Evolutionary conservation across 805 yeast species (phyloP).

Genomic region (Candida koratica): DNA sequence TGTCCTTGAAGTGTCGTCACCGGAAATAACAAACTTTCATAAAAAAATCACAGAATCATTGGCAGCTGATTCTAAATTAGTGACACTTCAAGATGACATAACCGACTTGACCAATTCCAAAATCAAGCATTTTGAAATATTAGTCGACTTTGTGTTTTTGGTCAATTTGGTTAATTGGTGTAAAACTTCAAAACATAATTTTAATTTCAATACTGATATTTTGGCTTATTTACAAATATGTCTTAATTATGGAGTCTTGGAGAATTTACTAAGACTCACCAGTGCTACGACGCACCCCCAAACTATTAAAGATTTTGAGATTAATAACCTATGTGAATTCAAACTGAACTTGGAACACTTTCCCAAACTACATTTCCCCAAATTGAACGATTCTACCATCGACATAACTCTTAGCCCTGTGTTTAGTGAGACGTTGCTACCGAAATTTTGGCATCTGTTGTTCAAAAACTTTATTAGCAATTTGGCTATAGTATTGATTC

Average conservation of each 20-base stretch:
- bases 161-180: conserved; percentile 67
- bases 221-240: conserved; percentile 56
- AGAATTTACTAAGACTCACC: conserved; percentile 56
- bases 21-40: conserved; percentile 28
- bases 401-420: conserved; percentile 15
- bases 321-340: conserved; percentile 57
- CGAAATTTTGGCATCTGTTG: conserved; percentile 46
- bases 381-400: conserved; percentile 48
- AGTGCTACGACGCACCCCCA: conserved; percentile 50
- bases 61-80: conserved; percentile 22
- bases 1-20: conserved; percentile 31
- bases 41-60: conserved; percentile 35
- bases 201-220: conserved; percentile 53
- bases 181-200: conserved; percentile 44
- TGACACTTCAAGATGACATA: conserved; percentile 13
- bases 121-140: conserved; percentile 36
- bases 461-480: conserved; percentile 55
- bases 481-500: conserved; percentile 63
- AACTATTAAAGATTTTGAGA: conserved; percentile 33
- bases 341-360: conserved; percentile 64
- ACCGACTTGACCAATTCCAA: conserved; percentile 32
- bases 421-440: conserved; percentile 28
- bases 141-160: conserved; percentile 47
- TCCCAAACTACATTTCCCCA: conserved; percentile 53
- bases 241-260: conserved; percentile 66